These are phyloP conservation scores for Zoysia matrella DNA, from an alignment of 202 grass and related monocot genomes.

Conservation along the genomic window DNA sequence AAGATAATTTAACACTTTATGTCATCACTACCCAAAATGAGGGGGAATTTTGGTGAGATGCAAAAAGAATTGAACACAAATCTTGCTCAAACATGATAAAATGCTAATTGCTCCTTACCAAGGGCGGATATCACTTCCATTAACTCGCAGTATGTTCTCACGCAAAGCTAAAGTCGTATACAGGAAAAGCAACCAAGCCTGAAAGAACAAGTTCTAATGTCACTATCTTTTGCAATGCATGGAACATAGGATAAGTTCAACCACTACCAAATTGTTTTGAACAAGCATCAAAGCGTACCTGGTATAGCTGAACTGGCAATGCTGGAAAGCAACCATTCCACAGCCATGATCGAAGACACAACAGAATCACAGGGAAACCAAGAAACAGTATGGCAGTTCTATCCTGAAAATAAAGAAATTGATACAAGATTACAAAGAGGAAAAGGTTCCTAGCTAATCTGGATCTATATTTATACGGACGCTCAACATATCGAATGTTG, in stretches of 20 bases:
- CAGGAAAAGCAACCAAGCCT: constrained; percentile 94
- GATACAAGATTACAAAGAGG: constrained; percentile 16
- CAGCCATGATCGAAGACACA: constrained; percentile 81
- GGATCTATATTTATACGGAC: background rate
- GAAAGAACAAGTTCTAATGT: constrained; percentile 33
- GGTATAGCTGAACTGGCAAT: constrained; percentile 97
- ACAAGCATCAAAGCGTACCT: constrained; percentile 58
- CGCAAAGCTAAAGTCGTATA: constrained; percentile 97
- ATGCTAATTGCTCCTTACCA: constrained; percentile 61
- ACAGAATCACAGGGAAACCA: constrained; percentile 79
- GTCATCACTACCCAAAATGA: constrained; percentile 16
- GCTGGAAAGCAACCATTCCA: constrained; percentile 93
- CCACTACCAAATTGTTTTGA: background rate
- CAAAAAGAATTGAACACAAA: background rate
- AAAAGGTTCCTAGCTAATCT: background rate
- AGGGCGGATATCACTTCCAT: constrained; percentile 96
- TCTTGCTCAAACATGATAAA: constrained; percentile 12
- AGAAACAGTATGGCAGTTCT: constrained; percentile 96
- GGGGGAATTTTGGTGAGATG: background rate
- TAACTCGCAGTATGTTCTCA: constrained; percentile 94
- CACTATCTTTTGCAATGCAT: no score
- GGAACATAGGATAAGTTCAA: constrained; percentile 13
- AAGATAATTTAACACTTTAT: background rate
- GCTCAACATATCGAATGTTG: constrained; percentile 10
- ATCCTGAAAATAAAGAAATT: constrained; percentile 58